Percentiles rank a stretch among this genome's conserved stretches.
These are phyloP conservation scores for Ailanthus altissimus DNA, from an alignment of 345 rosid species.

Conservation along the genomic window DNA sequence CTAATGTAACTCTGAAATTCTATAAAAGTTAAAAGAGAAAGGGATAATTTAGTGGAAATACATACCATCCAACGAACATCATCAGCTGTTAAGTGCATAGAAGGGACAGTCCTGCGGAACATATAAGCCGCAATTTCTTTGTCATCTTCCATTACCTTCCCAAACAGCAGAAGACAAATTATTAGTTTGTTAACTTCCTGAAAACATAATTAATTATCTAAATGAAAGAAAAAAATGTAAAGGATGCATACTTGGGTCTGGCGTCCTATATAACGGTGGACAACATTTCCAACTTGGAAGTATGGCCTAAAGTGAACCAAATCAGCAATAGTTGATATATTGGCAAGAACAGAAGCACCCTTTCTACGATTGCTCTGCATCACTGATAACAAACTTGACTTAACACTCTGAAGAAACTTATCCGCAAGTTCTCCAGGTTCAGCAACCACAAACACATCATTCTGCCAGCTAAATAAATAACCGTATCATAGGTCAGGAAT, in stretches of 20 bases:
- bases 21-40: background rate
- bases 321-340: constrained; percentile 70
- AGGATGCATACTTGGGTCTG: constrained; percentile 73
- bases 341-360: constrained; percentile 57
- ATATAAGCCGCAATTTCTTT: constrained; percentile 87
- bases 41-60: constrained; percentile 1
- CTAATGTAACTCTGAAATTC: background rate
- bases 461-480: constrained; percentile 74
- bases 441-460: constrained; percentile 95
- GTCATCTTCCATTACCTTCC: constrained; percentile 95
- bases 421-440: constrained; percentile 97
- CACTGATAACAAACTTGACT: constrained; percentile 70
- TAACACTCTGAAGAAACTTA: constrained; percentile 80
- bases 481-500: constrained; percentile 30
- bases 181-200: background rate
- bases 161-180: constrained; percentile 16
- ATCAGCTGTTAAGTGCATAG: constrained; percentile 77
- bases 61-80: constrained; percentile 99
- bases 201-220: constrained; percentile 6
- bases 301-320: constrained; percentile 61
- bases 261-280: constrained; percentile 87
- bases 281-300: constrained; percentile 88
- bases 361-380: constrained; percentile 52
- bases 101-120: constrained; percentile 97
- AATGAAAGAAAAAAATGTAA: constrained; percentile 13